Evolutionary conservation across 2,329 filamentous ascomycete genomes (phyloP), one percentile per base, ranked within the genome.

Genomic region (Escovopsis sp.): DNA sequence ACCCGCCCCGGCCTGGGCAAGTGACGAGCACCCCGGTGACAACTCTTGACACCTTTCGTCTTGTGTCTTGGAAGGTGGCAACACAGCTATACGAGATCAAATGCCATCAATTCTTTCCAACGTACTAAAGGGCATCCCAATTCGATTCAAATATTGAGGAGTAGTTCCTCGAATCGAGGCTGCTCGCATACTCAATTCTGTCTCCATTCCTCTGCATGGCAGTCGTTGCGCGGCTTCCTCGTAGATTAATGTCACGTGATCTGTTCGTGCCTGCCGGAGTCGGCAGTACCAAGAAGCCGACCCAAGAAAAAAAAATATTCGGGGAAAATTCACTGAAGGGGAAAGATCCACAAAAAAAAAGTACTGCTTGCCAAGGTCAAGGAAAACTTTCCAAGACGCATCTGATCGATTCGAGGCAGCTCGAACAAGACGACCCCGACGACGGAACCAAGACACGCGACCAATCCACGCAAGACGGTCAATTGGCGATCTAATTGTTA

Each of bases 271-370:
- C 13, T 39, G 44, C n/a, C 50, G 58, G 58, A 55, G 39, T 44
- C 59, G 59, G 59, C 48, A 14, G 44, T 45, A 61, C 50, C 11
- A 37, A 55, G 47, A 45, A n/a, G 45, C 58, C 58, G 58, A 30
- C 11, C 27, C 5, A 11, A 7, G 7, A 30, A 11, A 30, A 53
- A 45, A 48, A 36, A 53, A 45, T 47, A 36, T 45, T 45, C 45
- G 39, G 41, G 37, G 47, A 42, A 54, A 51, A 49, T 53, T 55
- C 48, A 45, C 45, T 49, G 48, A 51, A 45, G 50, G 57, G 56
- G 56, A 59, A 59, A 55, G 50, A 51, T 53, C 45, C 27, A 30
- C 27, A 30, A 35, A 51, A 57, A 57, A 56, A 59, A 59, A 55
- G 50, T 52, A 53, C 46, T 38, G 41, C 43, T 45, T 39, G 44